Conservation (phyloP, 2,329 filamentous ascomycete genomes). For the Bipolaris cookei region DNA sequence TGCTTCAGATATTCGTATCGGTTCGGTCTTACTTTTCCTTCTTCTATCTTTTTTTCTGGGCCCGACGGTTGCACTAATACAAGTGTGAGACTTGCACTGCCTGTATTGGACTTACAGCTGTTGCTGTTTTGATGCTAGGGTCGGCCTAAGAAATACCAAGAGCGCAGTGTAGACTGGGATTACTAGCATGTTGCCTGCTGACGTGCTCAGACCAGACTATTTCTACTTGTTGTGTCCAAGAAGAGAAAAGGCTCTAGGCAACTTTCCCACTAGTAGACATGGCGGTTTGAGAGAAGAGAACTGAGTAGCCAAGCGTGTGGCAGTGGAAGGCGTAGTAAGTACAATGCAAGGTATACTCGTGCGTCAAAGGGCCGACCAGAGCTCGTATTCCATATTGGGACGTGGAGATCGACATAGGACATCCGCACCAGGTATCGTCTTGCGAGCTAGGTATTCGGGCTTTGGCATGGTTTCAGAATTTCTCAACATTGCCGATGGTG, state of each 20-base stretch:
- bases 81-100: not conserved
- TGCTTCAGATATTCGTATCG: not conserved
- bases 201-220: too few species aligned
- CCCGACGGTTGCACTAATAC: not conserved
- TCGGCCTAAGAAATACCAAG: too few species aligned
- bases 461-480: not conserved
- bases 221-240: not conserved
- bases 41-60: not conserved
- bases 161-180: too few species aligned
- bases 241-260: not conserved
- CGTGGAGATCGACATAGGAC: not conserved
- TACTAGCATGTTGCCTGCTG: too few species aligned
- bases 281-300: too few species aligned
- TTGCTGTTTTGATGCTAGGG: too few species aligned
- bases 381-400: not conserved
- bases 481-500: not conserved
- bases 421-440: not conserved
- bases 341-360: too few species aligned
- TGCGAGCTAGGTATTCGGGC: not conserved
- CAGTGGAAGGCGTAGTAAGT: too few species aligned
- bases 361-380: too few species aligned
- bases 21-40: not conserved
- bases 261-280: not conserved
- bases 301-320: too few species aligned
- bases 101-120: not conserved